Base-by-base conservation (phyloP, 495 filamentous ascomycete genomes). In the Annulohypoxylon bovei region DNA sequence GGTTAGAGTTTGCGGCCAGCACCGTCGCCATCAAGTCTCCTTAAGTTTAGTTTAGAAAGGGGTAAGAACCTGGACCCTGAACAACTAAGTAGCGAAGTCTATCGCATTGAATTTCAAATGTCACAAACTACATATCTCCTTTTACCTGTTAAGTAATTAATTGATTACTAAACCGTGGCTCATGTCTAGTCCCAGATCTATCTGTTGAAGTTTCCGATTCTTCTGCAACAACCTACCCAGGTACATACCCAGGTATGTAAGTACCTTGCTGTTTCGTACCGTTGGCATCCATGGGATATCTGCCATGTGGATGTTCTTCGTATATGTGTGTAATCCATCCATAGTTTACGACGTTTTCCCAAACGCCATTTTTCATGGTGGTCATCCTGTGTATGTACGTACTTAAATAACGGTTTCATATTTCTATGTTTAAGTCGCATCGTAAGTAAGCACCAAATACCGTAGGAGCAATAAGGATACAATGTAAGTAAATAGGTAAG, bases 1-100 rank as follows among this genome's bases (percentile, higher is more conserved):
- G 65, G 65, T 72, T 72, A 62, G 49, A 65, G 70, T 68, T 72
- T 46, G 27, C 65, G 47, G 55, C 65, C 65, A 40, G 61, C 61
- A 61, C 54, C 61, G 64, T 54, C 20, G 53, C 60, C n/a, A 35
- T 52, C 39, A 53, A 57, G 59, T 56, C 39, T 40, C 33, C 20
- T 67, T 23, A 25, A 16, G 49, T 53, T 30, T 4, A 23, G 14
- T 23, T 42, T 52, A 47, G 22, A 49, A 44, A 39, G 62, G 44
- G 53, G 20, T 37, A 50, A 25, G 3, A 18, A 50, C 14, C 18
- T 50, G 30, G 35, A 59, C 35, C 44, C 28, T 54, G 49, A 66
- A 39, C 28, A 33, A 32, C 28, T n/a, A 18, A 44, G 18, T 32
- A 40, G 39, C 23, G 28, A 62, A 32, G 14, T 53, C 49, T 30